Percentiles rank a stretch among this genome's conserved stretches.
phyloP scores from a whole-genome alignment of 306 rosid genomes.

The Vigna trinervia region DNA sequence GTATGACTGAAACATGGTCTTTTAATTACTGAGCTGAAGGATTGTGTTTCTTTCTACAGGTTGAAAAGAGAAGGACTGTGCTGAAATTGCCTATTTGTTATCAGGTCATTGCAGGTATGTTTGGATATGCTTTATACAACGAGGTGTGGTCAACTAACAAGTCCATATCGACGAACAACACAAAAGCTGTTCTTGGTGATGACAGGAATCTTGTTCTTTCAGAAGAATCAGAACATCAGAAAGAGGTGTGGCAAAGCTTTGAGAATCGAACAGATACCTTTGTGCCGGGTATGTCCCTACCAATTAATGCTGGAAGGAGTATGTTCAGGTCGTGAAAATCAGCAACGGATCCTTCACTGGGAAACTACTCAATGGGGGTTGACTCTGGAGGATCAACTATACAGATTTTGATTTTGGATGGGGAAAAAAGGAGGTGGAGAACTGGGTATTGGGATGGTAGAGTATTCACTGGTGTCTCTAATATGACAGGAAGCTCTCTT shows the following conservation, averaged over 20 bases:
- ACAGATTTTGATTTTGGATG: conserved; percentile 68
- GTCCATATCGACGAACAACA: conserved; percentile 22
- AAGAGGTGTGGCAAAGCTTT: conserved; percentile 61
- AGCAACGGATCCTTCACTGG: conserved; percentile 55
- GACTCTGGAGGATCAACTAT: conserved; percentile 58
- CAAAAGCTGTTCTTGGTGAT: conserved; percentile 41
- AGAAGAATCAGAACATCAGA: not conserved
- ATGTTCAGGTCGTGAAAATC: conserved; percentile 74
- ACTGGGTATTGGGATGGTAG: conserved; percentile 73
- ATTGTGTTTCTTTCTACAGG: conserved; percentile 36
- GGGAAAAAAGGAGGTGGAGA: conserved; percentile 62
- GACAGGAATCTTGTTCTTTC: conserved; percentile 58
- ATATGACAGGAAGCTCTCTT: conserved; percentile 44
- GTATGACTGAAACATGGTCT: conserved; percentile 27
- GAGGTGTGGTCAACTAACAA: conserved; percentile 56
- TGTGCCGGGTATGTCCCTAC: conserved; percentile 65
- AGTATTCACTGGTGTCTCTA: conserved; percentile 55
- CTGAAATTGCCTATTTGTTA: conserved; percentile 4
- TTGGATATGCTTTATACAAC: not conserved
- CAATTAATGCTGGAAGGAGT: conserved; percentile 27
- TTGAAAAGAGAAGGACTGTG: conserved; percentile 25
- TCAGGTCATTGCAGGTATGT: conserved; percentile 35
- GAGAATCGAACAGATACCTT: conserved; percentile 60
- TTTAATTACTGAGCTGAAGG: conserved; percentile 38
- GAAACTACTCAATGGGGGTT: conserved; percentile 58